These are phyloP conservation scores for Eleusine coracana DNA, from an alignment of 176 grass and related monocot genomes.

Conservation along the genomic window DNA sequence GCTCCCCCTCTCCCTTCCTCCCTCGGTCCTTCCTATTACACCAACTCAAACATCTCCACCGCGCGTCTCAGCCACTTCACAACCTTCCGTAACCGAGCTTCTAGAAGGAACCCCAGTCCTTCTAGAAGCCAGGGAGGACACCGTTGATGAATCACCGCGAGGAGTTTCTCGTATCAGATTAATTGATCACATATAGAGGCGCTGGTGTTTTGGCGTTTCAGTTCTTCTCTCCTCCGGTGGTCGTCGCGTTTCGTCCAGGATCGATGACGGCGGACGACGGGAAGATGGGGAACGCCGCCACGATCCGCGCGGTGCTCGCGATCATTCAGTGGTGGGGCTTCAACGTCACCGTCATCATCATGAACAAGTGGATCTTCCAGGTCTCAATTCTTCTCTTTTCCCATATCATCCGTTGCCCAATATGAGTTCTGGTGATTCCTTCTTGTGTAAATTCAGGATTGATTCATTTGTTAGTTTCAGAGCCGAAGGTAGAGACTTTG, in stretches of 20 bases:
- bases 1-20: background rate
- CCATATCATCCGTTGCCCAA: background rate
- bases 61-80: too few relatives aligned
- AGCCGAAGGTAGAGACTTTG: conserved; percentile 3
- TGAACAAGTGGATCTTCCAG: conserved; percentile 99
- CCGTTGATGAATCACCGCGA: conserved; percentile 1
- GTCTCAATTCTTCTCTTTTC: conserved; percentile 26
- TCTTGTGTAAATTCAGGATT: background rate
- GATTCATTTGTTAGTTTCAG: conserved; percentile 28
- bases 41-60: background rate
- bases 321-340: conserved; percentile 99
- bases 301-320: conserved; percentile 65
- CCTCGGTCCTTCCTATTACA: background rate
- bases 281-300: conserved; percentile 54
- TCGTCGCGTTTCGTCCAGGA: background rate
- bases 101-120: conserved; percentile 6
- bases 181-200: conserved; percentile 5
- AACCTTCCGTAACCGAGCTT: background rate
- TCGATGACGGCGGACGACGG: conserved; percentile 76
- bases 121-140: background rate
- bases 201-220: conserved; percentile 13
- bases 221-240: background rate
- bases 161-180: conserved; percentile 34
- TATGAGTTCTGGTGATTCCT: background rate
- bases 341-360: conserved; percentile 99